Percentiles rank a stretch among this genome's conserved stretches.
These are phyloP conservation scores for Micromonas pusilla DNA, from an alignment of 139 green algal species.

Conservation along the genomic window DNA sequence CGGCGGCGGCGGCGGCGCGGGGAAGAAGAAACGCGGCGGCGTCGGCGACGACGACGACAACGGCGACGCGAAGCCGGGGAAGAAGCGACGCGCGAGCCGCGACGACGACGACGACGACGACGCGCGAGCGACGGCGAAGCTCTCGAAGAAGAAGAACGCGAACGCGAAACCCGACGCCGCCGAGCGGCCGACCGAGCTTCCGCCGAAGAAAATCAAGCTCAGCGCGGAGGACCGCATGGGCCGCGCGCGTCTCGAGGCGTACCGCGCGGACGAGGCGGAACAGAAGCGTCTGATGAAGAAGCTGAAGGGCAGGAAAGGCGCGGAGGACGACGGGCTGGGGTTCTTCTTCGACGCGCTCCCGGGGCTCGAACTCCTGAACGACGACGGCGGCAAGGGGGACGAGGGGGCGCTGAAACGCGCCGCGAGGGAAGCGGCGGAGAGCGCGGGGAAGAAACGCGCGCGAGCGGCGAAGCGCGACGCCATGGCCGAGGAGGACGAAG, in stretches of 20 bases:
- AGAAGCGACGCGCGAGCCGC: neutral
- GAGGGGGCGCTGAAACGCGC: neutral
- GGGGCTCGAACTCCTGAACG: neutral
- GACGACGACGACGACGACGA: neutral
- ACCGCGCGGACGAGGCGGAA: neutral
- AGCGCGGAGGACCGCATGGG: conserved; percentile 1
- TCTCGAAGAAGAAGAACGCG: neutral
- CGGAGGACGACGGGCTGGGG: conserved; percentile 13
- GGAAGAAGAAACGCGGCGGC: neutral
- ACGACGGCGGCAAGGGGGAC: neutral
- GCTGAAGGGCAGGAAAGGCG: conserved; percentile 11
- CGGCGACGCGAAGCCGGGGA: neutral
- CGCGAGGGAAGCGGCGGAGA: neutral
- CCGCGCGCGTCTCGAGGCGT: neutral
- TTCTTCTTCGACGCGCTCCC: conserved; percentile 4
- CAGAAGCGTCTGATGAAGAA: conserved; percentile 20
- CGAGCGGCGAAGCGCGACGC: neutral
- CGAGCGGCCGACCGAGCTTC: neutral
- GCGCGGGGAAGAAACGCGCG: neutral
- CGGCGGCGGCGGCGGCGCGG: neutral
- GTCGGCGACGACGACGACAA: neutral
- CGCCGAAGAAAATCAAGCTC: neutral
- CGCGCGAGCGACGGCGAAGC: neutral
- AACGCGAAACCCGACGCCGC: neutral
- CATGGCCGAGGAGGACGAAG: neutral